Percentiles rank a stretch among this genome's conserved stretches.
Conservation (phyloP, 1,139 yeast species). For the Entelexis sorbosivorans region DNA sequence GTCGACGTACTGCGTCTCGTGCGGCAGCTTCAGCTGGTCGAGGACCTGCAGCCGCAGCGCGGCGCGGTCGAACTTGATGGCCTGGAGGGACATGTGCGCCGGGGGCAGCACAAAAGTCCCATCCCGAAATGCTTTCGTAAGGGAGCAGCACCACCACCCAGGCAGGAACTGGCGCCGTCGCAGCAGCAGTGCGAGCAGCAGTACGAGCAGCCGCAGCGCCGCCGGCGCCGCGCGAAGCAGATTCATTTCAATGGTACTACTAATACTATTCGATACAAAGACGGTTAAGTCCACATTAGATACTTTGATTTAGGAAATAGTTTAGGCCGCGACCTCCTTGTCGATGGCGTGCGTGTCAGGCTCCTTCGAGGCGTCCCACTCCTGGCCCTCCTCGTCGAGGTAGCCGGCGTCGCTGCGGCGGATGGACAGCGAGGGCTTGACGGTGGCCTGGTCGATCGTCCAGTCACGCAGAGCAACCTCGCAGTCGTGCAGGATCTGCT, state of each 20-base stretch:
- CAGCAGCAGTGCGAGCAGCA: too few species aligned
- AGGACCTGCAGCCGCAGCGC: conserved; percentile 43
- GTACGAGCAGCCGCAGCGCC: too few species aligned
- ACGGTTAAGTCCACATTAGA: conserved; percentile 10
- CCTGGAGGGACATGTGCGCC: conserved; percentile 35
- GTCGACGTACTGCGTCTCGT: conserved; percentile 55
- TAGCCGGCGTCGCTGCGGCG: conserved; percentile 58
- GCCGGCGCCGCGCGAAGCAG: too few species aligned
- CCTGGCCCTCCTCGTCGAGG: conserved; percentile 46
- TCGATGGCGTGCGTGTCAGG: conserved; percentile 30
- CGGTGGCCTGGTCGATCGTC: conserved; percentile 93
- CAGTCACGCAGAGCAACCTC: conserved; percentile 92
- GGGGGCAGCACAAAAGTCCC: too few species aligned
- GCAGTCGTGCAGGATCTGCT: conserved; percentile 94
- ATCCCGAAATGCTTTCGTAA: too few species aligned
- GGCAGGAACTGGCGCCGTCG: too few species aligned
- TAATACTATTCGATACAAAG: conserved; percentile 14
- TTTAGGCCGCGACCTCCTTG: conserved; percentile 17
- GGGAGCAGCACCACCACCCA: too few species aligned
- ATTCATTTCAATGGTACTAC: not conserved
- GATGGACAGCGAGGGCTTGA: conserved; percentile 85
- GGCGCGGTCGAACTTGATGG: conserved; percentile 46
- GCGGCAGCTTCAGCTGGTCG: conserved; percentile 77
- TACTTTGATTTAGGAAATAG: conserved; percentile 5
- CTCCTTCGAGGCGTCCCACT: conserved; percentile 42